Evolutionary conservation across 345 rosid species (phyloP).

Genomic region (Eucalyptus erythrocorys): DNA sequence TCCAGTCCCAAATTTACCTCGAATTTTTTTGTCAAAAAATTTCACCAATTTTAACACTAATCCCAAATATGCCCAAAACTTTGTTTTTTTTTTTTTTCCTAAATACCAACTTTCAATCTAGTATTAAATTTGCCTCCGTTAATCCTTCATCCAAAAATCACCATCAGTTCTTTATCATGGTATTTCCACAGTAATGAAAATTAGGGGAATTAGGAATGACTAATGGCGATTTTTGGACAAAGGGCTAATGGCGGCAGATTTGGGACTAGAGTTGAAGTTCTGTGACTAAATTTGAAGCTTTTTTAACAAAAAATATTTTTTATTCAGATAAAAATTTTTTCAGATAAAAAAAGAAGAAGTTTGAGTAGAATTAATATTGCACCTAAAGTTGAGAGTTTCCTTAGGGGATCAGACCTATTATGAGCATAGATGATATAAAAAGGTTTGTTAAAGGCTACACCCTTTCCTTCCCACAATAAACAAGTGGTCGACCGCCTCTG

Average conservation of each 20-base stretch:
- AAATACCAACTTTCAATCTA: background rate
- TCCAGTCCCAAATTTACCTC: fast-evolving
- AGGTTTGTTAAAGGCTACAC: background rate
- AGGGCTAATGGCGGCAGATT: background rate
- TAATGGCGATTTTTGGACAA: no score
- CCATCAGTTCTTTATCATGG: background rate
- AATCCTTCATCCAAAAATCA: fast-evolving
- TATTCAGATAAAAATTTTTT: no score
- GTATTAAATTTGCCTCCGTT: background rate
- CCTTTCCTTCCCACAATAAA: background rate
- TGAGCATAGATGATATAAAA: background rate
- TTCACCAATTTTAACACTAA: background rate
- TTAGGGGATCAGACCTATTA: background rate
- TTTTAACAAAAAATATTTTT: no score
- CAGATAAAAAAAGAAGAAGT: background rate
- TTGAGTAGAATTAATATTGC: background rate
- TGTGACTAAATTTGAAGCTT: background rate
- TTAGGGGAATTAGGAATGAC: background rate
- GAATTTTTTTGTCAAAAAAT: no score
- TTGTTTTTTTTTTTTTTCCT: no score
- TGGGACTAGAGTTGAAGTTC: background rate
- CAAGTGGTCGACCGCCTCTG: background rate
- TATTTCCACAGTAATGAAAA: background rate
- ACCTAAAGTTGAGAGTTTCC: background rate
- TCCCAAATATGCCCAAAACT: background rate